Evolutionary conservation across 2,329 filamentous ascomycete species (phyloP).

Genomic region (Fusarium oligoseptatum): DNA sequence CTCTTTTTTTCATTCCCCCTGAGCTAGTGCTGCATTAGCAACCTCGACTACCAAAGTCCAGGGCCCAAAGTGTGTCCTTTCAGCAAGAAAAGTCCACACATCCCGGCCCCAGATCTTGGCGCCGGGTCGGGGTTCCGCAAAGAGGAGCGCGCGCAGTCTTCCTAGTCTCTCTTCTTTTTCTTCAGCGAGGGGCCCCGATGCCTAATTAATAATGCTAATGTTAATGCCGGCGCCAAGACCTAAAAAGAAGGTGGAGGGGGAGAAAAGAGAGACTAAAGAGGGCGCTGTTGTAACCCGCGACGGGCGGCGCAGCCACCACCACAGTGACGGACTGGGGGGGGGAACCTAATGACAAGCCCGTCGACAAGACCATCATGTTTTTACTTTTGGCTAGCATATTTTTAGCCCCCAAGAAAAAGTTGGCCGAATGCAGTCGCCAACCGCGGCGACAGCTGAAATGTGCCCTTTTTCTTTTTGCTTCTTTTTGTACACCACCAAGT

Average conservation of each 20-base stretch:
- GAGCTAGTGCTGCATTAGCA: background rate
- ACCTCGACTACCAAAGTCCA: background rate
- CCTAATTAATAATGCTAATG: background rate
- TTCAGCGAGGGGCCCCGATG: background rate
- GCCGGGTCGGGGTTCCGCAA: background rate
- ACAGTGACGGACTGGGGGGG: background rate
- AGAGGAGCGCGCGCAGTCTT: background rate
- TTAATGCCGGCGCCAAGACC: background rate
- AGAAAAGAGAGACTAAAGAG: too few relatives aligned
- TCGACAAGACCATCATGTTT: background rate
- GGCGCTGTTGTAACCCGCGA: too few relatives aligned
- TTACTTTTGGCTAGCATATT: background rate
- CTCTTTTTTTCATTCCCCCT: background rate
- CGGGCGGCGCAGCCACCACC: too few relatives aligned
- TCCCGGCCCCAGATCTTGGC: background rate
- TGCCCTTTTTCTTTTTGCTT: too few relatives aligned
- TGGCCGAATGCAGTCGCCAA: too few relatives aligned
- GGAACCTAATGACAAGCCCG: too few relatives aligned
- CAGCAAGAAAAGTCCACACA: too few relatives aligned
- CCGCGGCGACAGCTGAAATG: too few relatives aligned
- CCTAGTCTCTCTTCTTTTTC: too few relatives aligned
- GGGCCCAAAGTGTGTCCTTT: too few relatives aligned
- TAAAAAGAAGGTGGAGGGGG: background rate
- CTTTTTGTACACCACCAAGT: too few relatives aligned
- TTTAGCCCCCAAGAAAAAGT: background rate